Evolutionary conservation across 306 rosid species (phyloP), one percentile per base, ranked within the genome.

Genomic region (Adenanthera pavonina): DNA sequence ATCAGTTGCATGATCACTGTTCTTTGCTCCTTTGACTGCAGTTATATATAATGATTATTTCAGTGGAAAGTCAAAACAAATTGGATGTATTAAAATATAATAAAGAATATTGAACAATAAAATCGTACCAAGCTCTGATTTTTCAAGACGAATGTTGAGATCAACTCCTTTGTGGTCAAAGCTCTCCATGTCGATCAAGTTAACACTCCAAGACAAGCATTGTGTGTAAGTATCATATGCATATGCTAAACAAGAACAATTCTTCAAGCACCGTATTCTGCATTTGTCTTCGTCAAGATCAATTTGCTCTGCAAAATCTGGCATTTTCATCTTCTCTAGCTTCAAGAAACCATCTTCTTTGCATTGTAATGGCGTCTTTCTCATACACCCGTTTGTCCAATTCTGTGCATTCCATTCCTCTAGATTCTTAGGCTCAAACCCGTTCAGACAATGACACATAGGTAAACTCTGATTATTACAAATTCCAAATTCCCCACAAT

Each of bases 161-260:
- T 53, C 30, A 53, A 53, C 60, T 17, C 60, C 60, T 53, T 78
- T 78, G 2, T 0, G 0, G 9, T 83, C 77, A 60, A 85, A 85
- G 4, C 74, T 57, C 52, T 85, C 81, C 78, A 70, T n/a, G 44
- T 87, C 90, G 64, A 78, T 81, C 11, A 84, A 70, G 5, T 69
- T 69, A 0, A 25, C 16, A 34, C 56, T 81, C 86, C 90, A 87
- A 8, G 17, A 64, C 86, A 87, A 53, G 72, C 86, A 87, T 2
- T 77, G 80, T 25, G 75, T 40, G n/a, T 48, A 69, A 40, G 78
- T 0, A 74, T 69, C 88, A 65, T 84, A 78, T 2, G 86, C 82
- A 71, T 71, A 79, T 0, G 84, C 90, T 35, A 78, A n/a, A 15
- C 86, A 87, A 47, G 90, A 81, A 62, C 88, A 87, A 71, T 87